phyloP scores from a whole-genome alignment of 306 rosid species.

The Albizia julibrissin region DNA sequence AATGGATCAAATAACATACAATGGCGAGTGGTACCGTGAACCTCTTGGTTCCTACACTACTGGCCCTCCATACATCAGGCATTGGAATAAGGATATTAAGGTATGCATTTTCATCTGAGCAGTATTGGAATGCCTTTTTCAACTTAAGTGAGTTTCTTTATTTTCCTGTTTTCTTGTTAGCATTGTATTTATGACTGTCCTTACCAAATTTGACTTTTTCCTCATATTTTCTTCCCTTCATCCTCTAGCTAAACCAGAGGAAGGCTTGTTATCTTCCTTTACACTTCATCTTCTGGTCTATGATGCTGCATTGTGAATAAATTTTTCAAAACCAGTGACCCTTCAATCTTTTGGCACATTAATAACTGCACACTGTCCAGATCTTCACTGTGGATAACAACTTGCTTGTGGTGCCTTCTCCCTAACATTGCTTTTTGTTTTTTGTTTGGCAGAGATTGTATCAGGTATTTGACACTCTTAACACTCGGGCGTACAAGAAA shows the following conservation, averaged over 20 bases:
- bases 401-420: slow-evolving; percentile 20
- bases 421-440: slow-evolving; percentile 21
- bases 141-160: not conserved
- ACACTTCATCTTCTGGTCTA: not conserved
- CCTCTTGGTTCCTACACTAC: slow-evolving; percentile 78
- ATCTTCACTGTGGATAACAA: not conserved
- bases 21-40: slow-evolving; percentile 78
- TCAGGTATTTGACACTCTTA: slow-evolving; percentile 30
- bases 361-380: not conserved
- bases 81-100: slow-evolving; percentile 61
- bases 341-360: not conserved
- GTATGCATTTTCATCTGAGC: slow-evolving; percentile 44
- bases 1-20: slow-evolving; percentile 76
- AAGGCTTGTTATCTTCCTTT: slow-evolving; percentile 8
- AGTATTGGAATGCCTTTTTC: slow-evolving; percentile 1
- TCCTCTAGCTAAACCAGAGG: not conserved
- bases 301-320: not conserved
- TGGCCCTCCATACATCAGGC: slow-evolving; percentile 77
- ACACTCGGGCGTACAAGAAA: not conserved
- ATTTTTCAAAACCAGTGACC: not conserved
- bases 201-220: slow-evolving; percentile 22
- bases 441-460: slow-evolving; percentile 46
- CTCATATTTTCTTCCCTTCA: slow-evolving; percentile 22
- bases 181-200: slow-evolving; percentile 2
- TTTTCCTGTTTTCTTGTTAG: not conserved